phyloP scores from a whole-genome alignment of 1,284 basidiomycete genomes.

The Cystobasidium sp. region DNA sequence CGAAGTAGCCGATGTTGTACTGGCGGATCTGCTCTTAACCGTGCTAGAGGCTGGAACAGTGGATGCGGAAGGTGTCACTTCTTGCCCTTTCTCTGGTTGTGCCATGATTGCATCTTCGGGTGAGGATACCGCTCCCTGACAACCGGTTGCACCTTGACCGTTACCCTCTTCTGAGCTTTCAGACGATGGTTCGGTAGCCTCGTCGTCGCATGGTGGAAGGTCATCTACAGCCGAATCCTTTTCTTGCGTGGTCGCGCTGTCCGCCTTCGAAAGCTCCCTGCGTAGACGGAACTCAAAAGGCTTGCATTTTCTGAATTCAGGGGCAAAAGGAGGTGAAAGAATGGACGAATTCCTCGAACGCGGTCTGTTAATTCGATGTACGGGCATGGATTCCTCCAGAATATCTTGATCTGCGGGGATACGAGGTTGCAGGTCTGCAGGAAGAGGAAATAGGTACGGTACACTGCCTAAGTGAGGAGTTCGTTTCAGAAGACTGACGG shows the following conservation, averaged over 20 bases:
- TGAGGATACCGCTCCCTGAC: no score
- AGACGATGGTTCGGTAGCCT: not conserved
- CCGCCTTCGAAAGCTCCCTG: no score
- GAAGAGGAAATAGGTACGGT: slow-evolving; percentile 23
- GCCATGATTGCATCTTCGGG: no score
- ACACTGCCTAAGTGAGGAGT: not conserved
- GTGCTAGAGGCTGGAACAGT: not conserved
- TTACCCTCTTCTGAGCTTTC: no score
- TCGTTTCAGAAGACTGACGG: not conserved
- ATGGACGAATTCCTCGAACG: not conserved
- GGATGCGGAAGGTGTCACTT: not conserved
- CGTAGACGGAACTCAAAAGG: not conserved
- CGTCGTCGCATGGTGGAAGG: not conserved
- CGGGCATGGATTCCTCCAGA: slow-evolving; percentile 26
- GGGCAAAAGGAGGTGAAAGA: not conserved
- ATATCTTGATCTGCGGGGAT: slow-evolving; percentile 9
- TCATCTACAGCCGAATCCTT: not conserved
- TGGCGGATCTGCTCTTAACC: not conserved
- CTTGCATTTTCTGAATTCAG: not conserved
- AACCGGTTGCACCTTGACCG: no score
- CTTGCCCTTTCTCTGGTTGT: no score
- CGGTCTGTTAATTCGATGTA: not conserved
- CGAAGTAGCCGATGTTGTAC: not conserved
- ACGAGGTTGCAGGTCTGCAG: not conserved
- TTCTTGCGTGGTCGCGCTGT: not conserved